phyloP scores from a whole-genome alignment of 2,329 filamentous ascomycete species.

The Cercospora sp. region DNA sequence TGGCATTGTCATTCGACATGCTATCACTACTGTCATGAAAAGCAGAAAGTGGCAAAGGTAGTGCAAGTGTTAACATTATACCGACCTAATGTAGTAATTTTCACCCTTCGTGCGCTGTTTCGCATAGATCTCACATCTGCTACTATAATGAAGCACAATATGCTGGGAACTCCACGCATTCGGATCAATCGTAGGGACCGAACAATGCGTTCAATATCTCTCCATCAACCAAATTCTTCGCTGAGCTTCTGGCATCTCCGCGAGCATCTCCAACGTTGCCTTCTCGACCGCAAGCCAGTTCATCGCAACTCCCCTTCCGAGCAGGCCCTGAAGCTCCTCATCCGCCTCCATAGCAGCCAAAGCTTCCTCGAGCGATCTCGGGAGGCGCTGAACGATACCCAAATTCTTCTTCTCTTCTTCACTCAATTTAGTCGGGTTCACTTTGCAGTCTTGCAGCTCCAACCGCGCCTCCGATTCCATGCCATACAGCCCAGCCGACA shows the following conservation, averaged over 20 bases:
- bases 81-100: background rate
- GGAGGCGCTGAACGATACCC: constrained; percentile 58
- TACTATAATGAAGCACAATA: background rate
- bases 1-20: constrained; percentile 81
- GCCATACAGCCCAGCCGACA: constrained; percentile 62
- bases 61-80: background rate
- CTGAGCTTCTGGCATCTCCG: constrained; percentile 51
- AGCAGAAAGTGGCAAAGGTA: constrained; percentile 39
- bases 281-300: constrained; percentile 53
- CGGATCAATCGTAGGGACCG: background rate
- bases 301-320: constrained; percentile 15
- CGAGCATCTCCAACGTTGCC: constrained; percentile 56
- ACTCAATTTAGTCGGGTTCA: constrained; percentile 56
- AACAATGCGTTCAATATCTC: constrained; percentile 54
- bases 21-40: constrained; percentile 87
- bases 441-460: constrained; percentile 55
- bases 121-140: background rate
- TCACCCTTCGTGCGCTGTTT: background rate
- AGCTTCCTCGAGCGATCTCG: constrained; percentile 57
- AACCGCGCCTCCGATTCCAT: constrained; percentile 50
- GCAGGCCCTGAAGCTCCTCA: background rate
- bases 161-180: background rate
- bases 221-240: constrained; percentile 64
- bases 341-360: constrained; percentile 50
- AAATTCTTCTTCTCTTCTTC: constrained; percentile 52